phyloP scores from a whole-genome alignment of 305 asterid species.

The Solanum hybrid region DNA sequence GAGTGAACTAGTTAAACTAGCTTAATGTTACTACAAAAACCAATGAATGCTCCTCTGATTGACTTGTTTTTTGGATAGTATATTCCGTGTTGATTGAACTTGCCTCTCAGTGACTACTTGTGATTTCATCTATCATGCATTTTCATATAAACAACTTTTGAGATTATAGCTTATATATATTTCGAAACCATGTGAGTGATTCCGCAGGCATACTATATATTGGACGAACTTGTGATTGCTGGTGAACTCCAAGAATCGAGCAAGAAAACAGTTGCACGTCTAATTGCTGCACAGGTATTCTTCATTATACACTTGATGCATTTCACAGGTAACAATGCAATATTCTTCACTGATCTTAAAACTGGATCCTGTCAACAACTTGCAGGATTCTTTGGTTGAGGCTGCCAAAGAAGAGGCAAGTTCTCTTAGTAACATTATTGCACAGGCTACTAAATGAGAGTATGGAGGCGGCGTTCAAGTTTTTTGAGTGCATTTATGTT shows the following conservation, averaged over 20 bases:
- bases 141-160: neutral
- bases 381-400: constrained; percentile 95
- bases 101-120: neutral
- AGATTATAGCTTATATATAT: neutral
- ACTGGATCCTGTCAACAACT: constrained; percentile 5
- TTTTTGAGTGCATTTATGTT: constrained; percentile 4
- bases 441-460: constrained; percentile 86
- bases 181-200: neutral
- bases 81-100: neutral
- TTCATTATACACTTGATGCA: neutral
- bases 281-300: constrained; percentile 84
- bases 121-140: neutral
- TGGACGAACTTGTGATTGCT: constrained; percentile 92
- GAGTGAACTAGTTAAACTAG: neutral
- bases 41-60: neutral
- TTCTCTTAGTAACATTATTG: constrained; percentile 78
- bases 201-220: constrained; percentile 77
- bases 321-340: neutral
- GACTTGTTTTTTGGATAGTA: neutral
- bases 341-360: neutral
- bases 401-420: constrained; percentile 96
- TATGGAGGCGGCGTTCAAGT: neutral
- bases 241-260: constrained; percentile 99
- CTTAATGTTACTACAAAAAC: neutral
- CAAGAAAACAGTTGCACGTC: constrained; percentile 91